Percentiles rank a stretch among this genome's conserved stretches.
Conservation (phyloP, 495 filamentous ascomycete genomes). For the Astrothelium subdiscretum region DNA sequence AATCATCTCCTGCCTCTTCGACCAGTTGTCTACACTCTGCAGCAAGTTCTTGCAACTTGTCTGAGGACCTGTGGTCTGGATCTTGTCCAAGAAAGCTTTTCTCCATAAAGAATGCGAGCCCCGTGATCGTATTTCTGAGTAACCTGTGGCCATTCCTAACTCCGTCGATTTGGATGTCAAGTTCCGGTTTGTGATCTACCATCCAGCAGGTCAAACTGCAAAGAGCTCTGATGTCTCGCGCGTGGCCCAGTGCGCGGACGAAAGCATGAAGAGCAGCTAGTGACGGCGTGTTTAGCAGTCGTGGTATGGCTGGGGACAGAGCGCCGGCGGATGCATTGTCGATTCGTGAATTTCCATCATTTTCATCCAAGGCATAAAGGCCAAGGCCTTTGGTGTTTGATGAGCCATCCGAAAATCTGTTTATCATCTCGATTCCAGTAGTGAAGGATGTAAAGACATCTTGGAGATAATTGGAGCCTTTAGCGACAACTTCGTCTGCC, state of each 20-base stretch:
- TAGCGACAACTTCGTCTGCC: conserved; percentile 1
- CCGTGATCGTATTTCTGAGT: conserved; percentile 39
- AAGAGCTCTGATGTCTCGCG: conserved; percentile 22
- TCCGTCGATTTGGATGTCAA: conserved; percentile 8
- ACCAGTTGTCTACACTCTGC: neutral
- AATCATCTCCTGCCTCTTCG: neutral
- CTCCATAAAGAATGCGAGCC: conserved; percentile 44
- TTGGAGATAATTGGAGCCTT: conserved; percentile 1
- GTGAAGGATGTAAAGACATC: neutral
- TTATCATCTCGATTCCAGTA: neutral
- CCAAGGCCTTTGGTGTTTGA: neutral
- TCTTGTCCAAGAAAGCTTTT: conserved; percentile 20
- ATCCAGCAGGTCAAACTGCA: conserved; percentile 22
- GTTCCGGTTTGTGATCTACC: conserved; percentile 10
- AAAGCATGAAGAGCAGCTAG: conserved; percentile 25
- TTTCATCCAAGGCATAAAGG: neutral
- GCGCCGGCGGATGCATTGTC: neutral
- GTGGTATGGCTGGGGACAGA: conserved; percentile 1
- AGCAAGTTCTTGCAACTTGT: neutral
- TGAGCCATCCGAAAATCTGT: neutral
- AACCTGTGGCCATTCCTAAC: conserved; percentile 31
- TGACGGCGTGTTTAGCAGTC: conserved; percentile 12
- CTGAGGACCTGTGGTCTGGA: neutral
- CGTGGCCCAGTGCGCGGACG: conserved; percentile 26
- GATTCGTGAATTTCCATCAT: neutral